Evolutionary conservation across 2,329 filamentous ascomycete genomes (phyloP).

Genomic region (Penicillium hordei): DNA sequence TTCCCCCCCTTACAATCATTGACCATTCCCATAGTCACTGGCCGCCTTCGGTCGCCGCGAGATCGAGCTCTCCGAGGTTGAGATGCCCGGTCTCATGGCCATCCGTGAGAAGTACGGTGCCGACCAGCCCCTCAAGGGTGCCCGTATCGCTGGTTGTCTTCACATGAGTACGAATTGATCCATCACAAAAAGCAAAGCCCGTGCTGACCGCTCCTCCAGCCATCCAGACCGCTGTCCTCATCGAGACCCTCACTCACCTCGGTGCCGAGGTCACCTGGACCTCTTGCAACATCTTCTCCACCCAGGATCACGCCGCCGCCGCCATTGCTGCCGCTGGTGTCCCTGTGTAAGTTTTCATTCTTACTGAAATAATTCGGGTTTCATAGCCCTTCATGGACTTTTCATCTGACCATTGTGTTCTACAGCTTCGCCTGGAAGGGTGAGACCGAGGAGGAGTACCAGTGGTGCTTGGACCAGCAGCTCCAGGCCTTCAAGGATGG

Average conservation of each 20-base stretch:
- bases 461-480: constrained; percentile 99
- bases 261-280: constrained; percentile 99
- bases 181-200: neutral
- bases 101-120: constrained; percentile 86
- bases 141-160: constrained; percentile 94
- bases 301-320: constrained; percentile 95
- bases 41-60: constrained; percentile 98
- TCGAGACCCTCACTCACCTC: constrained; percentile 92
- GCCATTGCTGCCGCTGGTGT: constrained; percentile 93
- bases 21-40: constrained; percentile 58
- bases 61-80: constrained; percentile 94
- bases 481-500: constrained; percentile 93
- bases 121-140: constrained; percentile 91
- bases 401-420: constrained; percentile 3
- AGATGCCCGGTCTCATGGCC: constrained; percentile 97
- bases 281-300: constrained; percentile 99
- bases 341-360: constrained; percentile 64
- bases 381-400: neutral
- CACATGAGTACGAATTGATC: constrained; percentile 74
- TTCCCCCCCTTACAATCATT: constrained; percentile 6
- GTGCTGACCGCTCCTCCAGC: constrained; percentile 47
- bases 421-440: constrained; percentile 70
- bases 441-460: constrained; percentile 99
- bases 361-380: neutral
- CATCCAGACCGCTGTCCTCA: constrained; percentile 98